Evolutionary conservation across 2,329 filamentous ascomycete species (phyloP), one percentile per base, ranked within the genome.

Genomic region (Allantophomopsis lycopodina): DNA sequence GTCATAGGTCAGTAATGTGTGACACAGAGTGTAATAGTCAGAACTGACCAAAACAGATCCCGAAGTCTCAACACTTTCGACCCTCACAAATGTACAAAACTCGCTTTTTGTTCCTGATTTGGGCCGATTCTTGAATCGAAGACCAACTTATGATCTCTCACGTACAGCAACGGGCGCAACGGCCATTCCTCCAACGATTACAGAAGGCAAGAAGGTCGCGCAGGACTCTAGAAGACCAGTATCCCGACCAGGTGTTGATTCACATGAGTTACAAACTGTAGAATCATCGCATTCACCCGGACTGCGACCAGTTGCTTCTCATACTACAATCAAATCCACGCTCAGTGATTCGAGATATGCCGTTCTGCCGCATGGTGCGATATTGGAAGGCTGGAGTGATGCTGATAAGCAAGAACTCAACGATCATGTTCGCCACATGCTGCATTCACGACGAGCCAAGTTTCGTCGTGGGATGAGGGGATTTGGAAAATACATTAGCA

Each of bases 71-170:
- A 85, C 85, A 0, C 63, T 94, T 3, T 85, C 83, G 0, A 89
- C 84, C 12, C 70, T 93, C 8, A 93, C 83, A 34, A 94, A 94
- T 51, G 79, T 94, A 15, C 85, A 93, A 52, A 94, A 94, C 55
- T 91, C 85, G 0, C 73, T 94, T 8, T 93, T 93, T 58, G 65
- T 93, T 2, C 86, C 86, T 0, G 79, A 87, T 47, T 65, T 93
- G n/a, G 85, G 85, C 32, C 65, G 68, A 42, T 76, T 76, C 49
- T 50, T 93, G 37, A 91, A 93, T 52, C 73, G 86, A 37, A 69
- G 79, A 44, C 84, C 85, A 1, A 87, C 83, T 0, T 94, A 91
- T 55, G 75, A 18, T n/a, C 35, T 36, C 8, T 18, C 35, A 13
- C 35, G 35, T 36, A 8, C 14, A 18, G 7, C 6, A 36, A 17